Evolutionary conservation across 768 basidiomycete genomes (phyloP).

Genomic region (Rhodosporidiobolus sp.): DNA sequence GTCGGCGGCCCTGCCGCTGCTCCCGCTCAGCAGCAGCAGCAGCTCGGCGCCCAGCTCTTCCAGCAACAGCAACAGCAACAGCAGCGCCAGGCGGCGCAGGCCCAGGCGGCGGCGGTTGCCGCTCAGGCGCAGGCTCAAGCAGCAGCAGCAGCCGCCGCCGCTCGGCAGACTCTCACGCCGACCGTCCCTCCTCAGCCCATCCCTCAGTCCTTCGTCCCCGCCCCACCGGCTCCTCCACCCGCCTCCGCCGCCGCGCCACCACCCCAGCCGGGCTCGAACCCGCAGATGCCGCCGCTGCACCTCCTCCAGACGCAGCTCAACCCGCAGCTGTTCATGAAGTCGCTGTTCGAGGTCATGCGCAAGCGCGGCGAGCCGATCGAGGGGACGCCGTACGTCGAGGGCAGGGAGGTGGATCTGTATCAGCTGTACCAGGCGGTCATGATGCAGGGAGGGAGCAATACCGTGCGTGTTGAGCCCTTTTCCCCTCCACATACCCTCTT

Average conservation of each 20-base stretch:
- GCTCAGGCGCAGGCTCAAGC: slow-evolving; percentile 1
- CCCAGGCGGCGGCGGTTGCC: background rate
- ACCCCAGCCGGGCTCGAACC: background rate
- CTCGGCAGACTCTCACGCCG: background rate
- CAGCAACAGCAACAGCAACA: slow-evolving; percentile 8
- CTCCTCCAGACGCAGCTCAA: slow-evolving; percentile 39
- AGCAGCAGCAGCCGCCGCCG: slow-evolving; percentile 3
- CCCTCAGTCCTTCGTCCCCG: slow-evolving; percentile 9
- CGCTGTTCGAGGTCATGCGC: slow-evolving; percentile 42
- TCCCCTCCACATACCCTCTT: too few species aligned
- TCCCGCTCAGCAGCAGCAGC: too few species aligned
- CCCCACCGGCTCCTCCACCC: slow-evolving; percentile 21
- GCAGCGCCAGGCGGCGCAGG: slow-evolving; percentile 10
- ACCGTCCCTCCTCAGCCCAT: slow-evolving; percentile 4
- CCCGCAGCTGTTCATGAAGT: slow-evolving; percentile 42
- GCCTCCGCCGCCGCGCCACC: slow-evolving; percentile 6
- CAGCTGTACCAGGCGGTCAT: slow-evolving; percentile 40
- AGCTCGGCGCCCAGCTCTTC: background rate
- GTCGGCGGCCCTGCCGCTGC: too few species aligned
- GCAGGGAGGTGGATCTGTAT: slow-evolving; percentile 40
- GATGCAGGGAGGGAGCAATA: slow-evolving; percentile 31
- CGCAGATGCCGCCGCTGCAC: slow-evolving; percentile 33
- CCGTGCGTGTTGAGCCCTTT: slow-evolving; percentile 4
- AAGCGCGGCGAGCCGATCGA: slow-evolving; percentile 42
- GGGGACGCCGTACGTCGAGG: slow-evolving; percentile 36